Evolutionary conservation across 73 alveolate species (phyloP).

Genomic region (Paramecium bursaria): DNA sequence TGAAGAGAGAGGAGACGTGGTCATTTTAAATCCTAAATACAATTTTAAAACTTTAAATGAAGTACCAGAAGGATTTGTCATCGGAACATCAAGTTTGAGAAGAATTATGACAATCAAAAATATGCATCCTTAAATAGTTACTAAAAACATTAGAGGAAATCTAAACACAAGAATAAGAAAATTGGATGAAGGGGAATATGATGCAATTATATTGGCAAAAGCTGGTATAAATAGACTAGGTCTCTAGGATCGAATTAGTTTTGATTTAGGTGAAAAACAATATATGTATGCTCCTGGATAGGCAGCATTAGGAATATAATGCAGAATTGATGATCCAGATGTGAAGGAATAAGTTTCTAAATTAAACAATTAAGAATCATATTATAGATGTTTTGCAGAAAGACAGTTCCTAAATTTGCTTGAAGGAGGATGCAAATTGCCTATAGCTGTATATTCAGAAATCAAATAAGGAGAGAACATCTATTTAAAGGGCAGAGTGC

Average conservation of each 20-base stretch:
- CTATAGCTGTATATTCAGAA: constrained; percentile 77
- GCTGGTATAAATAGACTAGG: constrained; percentile 82
- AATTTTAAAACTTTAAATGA: constrained; percentile 62
- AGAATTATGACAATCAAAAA: constrained; percentile 72
- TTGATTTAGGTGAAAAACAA: constrained; percentile 68
- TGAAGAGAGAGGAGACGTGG: constrained; percentile 71
- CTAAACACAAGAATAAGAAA: constrained; percentile 76
- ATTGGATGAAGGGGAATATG: constrained; percentile 73
- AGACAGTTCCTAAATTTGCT: constrained; percentile 72
- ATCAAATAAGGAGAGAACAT: constrained; percentile 18
- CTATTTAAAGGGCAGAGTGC: constrained; percentile 35
- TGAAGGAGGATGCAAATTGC: constrained; percentile 88
- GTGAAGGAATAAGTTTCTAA: constrained; percentile 16
- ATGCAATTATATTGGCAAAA: constrained; percentile 80
- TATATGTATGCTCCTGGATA: constrained; percentile 82
- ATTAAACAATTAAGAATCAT: constrained; percentile 69
- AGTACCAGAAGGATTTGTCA: constrained; percentile 72
- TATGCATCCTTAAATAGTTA: constrained; percentile 69
- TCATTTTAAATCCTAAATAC: constrained; percentile 29
- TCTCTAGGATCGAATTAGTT: constrained; percentile 68
- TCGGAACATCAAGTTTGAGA: constrained; percentile 79
- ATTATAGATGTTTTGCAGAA: constrained; percentile 76
- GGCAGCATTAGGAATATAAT: constrained; percentile 81
- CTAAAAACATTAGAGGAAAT: constrained; percentile 76
- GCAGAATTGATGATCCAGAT: constrained; percentile 73